Conservation (phyloP, 768 basidiomycete genomes). For the Psilocybe cyanescens region DNA sequence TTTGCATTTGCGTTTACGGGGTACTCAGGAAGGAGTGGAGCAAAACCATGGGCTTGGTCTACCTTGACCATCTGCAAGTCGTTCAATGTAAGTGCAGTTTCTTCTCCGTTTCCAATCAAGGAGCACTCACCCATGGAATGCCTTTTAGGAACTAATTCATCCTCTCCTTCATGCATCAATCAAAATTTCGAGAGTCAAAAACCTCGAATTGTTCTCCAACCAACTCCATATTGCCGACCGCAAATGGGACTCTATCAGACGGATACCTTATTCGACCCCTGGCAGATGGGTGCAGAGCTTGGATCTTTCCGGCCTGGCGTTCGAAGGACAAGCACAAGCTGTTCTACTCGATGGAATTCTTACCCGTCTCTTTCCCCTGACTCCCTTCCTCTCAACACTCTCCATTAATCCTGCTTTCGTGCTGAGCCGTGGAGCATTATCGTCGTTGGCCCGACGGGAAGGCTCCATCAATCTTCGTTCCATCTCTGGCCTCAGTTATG, state of each 20-base stretch:
- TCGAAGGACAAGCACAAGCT: slow-evolving; percentile 47
- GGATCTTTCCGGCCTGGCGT: slow-evolving; percentile 64
- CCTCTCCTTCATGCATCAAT: slow-evolving; percentile 70
- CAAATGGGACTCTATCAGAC: slow-evolving; percentile 86
- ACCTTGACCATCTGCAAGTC: slow-evolving; percentile 45
- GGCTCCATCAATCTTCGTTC: slow-evolving; percentile 50
- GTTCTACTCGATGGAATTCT: slow-evolving; percentile 66
- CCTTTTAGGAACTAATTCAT: slow-evolving; percentile 59
- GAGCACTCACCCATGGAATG: background rate
- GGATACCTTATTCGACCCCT: slow-evolving; percentile 86
- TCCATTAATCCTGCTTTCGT: slow-evolving; percentile 58
- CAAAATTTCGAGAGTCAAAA: slow-evolving; percentile 40
- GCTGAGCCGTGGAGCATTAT: slow-evolving; percentile 63
- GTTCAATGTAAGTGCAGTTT: slow-evolving; percentile 40
- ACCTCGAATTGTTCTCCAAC: slow-evolving; percentile 62
- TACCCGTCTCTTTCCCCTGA: slow-evolving; percentile 63
- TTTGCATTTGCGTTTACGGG: slow-evolving; percentile 43
- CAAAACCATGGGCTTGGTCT: slow-evolving; percentile 33
- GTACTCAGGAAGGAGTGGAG: slow-evolving; percentile 19
- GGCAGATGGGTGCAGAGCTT: slow-evolving; percentile 85
- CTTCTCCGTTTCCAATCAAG: background rate
- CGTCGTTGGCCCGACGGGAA: slow-evolving; percentile 54
- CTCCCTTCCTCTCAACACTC: slow-evolving; percentile 64
- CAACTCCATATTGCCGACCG: slow-evolving; percentile 66
- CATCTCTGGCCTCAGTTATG: slow-evolving; percentile 61